Base-by-base conservation (phyloP, 2,329 filamentous ascomycete genomes). In the Botrytis pseudocinerea region DNA sequence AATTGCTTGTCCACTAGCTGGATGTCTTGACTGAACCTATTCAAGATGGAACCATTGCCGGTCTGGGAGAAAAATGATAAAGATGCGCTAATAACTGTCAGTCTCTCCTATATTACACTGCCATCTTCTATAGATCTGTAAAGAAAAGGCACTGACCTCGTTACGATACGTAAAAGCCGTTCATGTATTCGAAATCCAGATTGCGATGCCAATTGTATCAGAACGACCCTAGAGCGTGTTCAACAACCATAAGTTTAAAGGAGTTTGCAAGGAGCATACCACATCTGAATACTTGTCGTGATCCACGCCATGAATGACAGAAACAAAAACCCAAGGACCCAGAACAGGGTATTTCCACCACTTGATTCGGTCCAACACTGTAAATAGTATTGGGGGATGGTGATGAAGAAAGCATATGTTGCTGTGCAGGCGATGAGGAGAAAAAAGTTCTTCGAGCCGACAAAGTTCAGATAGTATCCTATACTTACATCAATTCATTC, bases 21-120 rank as follows among this genome's bases (percentile, higher is more conserved):
- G 65, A 75, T 73, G 38, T 76, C 75, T 72, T 76, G 75, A 73
- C 71, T 75, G 51, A 78, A 76, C 82, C 84, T 78, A 44, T 84
- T 85, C 12, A 84, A 78, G 4, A 84, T 82, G 0, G 80, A 81
- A 5, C 84, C 84, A 6, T 78, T 80, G 25, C 85, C 83, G 0
- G 82, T 83, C 4, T 74, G 77, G 0, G 82, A 83, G 70, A 85
- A 85, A 35, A 82, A 83, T 14, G 66, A 73, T 14, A 70, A 46
- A 28, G 71, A 48, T n/a, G 66, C 71, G 14, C 66, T 73, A 60
- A 20, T 32, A 46, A 48, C 4, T 7, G 12, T 73, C 46, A 73
- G 25, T 64, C 0, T 70, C 48, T 35, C 7, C 20, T 42, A 7
- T 6, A 28, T 22, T 9, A 71, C 63, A 4, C 12, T n/a, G 3